phyloP scores from a whole-genome alignment of 2,329 filamentous ascomycete species.

The Calcarisporium arbuscula region DNA sequence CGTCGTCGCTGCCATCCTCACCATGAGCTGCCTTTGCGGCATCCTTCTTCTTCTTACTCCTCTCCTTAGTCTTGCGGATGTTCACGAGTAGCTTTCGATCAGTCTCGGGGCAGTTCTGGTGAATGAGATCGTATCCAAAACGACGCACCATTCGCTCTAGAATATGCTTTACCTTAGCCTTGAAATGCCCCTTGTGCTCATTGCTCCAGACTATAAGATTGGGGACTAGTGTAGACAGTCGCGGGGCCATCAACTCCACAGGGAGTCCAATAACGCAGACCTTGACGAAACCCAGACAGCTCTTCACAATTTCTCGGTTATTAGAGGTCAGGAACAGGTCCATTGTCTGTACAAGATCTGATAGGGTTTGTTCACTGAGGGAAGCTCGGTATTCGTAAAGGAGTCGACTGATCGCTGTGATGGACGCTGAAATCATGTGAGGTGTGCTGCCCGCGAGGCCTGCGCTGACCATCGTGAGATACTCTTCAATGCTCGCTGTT shows the following conservation, averaged over 20 bases:
- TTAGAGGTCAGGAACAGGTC: slow-evolving; percentile 94
- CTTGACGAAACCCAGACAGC: slow-evolving; percentile 93
- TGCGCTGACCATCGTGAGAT: slow-evolving; percentile 96
- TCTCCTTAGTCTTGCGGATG: slow-evolving; percentile 91
- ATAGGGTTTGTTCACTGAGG: slow-evolving; percentile 62
- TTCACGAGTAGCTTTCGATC: slow-evolving; percentile 89
- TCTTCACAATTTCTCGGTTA: slow-evolving; percentile 93
- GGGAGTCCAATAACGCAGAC: slow-evolving; percentile 86
- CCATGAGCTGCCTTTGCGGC: slow-evolving; percentile 51
- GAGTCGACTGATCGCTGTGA: slow-evolving; percentile 88
- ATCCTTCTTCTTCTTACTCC: slow-evolving; percentile 84
- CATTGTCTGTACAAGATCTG: slow-evolving; percentile 87
- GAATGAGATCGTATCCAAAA: slow-evolving; percentile 77
- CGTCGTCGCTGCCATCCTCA: slow-evolving; percentile 49
- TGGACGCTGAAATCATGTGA: slow-evolving; percentile 96
- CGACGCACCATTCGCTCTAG: slow-evolving; percentile 88
- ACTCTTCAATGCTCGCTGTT: slow-evolving; percentile 82
- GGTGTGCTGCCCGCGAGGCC: slow-evolving; percentile 88
- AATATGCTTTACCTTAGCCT: slow-evolving; percentile 96
- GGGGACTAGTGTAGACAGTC: slow-evolving; percentile 71
- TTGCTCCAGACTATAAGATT: slow-evolving; percentile 95
- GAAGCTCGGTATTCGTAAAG: slow-evolving; percentile 81
- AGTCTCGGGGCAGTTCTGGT: slow-evolving; percentile 73
- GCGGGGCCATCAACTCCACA: slow-evolving; percentile 68
- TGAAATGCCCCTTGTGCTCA: slow-evolving; percentile 96